These are phyloP conservation scores for Candida tropicalis DNA, from an alignment of 1,139 yeast genomes.

Conservation along the genomic window DNA sequence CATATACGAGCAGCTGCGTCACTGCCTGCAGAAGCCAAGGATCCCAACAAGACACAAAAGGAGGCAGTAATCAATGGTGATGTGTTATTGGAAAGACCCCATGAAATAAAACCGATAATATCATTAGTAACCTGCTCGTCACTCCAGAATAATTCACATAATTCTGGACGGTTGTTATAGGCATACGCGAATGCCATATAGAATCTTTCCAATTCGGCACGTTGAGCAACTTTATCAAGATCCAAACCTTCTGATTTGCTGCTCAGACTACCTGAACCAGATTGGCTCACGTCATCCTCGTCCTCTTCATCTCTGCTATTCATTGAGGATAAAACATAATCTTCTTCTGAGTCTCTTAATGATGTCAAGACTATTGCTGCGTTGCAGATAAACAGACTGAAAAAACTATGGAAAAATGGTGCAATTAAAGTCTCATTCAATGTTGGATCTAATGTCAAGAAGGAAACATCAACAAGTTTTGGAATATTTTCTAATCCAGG, in stretches of 20 bases:
- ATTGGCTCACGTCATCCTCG: slow-evolving; percentile 26
- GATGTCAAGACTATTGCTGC: slow-evolving; percentile 80
- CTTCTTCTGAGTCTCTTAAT: slow-evolving; percentile 86
- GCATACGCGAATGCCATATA: slow-evolving; percentile 76
- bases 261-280: slow-evolving; percentile 9
- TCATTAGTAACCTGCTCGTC: slow-evolving; percentile 52
- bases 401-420: slow-evolving; percentile 54
- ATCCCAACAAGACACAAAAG: slow-evolving; percentile 75
- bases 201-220: slow-evolving; percentile 86
- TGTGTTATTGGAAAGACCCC: slow-evolving; percentile 83
- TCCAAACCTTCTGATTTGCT: slow-evolving; percentile 27
- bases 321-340: slow-evolving; percentile 58
- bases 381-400: slow-evolving; percentile 64
- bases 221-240: slow-evolving; percentile 61
- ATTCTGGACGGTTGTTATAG: slow-evolving; percentile 61
- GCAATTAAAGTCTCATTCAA: slow-evolving; percentile 38
- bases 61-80: slow-evolving; percentile 84
- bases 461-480: slow-evolving; percentile 25
- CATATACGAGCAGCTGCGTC: slow-evolving; percentile 48
- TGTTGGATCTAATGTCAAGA: slow-evolving; percentile 23
- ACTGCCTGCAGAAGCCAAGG: slow-evolving; percentile 65
- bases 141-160: slow-evolving; percentile 70
- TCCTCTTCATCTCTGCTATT: slow-evolving; percentile 24
- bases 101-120: slow-evolving; percentile 72
- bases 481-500: slow-evolving; percentile 28